Evolutionary conservation across 2,329 filamentous ascomycete species (phyloP).

Genomic region (Zalaria obscura): DNA sequence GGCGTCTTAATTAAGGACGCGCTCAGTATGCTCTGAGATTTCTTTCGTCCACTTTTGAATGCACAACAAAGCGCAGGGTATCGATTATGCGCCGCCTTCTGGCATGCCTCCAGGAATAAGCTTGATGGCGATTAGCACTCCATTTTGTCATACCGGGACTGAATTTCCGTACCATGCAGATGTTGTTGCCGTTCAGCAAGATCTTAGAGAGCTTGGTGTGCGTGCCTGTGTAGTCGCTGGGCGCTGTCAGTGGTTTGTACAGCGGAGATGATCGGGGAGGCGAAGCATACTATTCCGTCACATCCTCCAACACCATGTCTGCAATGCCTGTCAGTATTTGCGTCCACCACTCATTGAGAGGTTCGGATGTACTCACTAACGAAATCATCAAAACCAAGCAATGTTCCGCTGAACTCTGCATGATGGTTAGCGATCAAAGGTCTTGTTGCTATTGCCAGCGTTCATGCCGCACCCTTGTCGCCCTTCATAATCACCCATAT

Average conservation of each 20-base stretch:
- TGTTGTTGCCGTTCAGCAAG: slow-evolving; percentile 91
- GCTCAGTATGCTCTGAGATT: too few species aligned
- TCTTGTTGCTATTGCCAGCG: background rate
- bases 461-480: slow-evolving; percentile 60
- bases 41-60: too few species aligned
- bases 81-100: slow-evolving; percentile 1
- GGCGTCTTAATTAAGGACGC: too few species aligned
- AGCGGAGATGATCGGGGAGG: background rate
- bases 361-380: slow-evolving; percentile 63
- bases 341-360: too few species aligned
- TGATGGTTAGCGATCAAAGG: slow-evolving; percentile 6
- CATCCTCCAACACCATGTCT: slow-evolving; percentile 98
- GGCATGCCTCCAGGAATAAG: slow-evolving; percentile 14
- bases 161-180: slow-evolving; percentile 73
- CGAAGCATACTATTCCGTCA: slow-evolving; percentile 69
- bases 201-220: slow-evolving; percentile 89
- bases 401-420: slow-evolving; percentile 84
- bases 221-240: slow-evolving; percentile 77
- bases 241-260: background rate
- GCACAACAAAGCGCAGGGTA: too few species aligned
- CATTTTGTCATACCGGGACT: background rate
- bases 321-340: slow-evolving; percentile 7
- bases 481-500: slow-evolving; percentile 99
- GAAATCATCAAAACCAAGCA: slow-evolving; percentile 96
- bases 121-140: slow-evolving; percentile 4